A percentile compares a stretch with the other conserved stretches of the same genome.
phyloP scores from a whole-genome alignment of 768 basidiomycete species.

The Termitomyces sp. region DNA sequence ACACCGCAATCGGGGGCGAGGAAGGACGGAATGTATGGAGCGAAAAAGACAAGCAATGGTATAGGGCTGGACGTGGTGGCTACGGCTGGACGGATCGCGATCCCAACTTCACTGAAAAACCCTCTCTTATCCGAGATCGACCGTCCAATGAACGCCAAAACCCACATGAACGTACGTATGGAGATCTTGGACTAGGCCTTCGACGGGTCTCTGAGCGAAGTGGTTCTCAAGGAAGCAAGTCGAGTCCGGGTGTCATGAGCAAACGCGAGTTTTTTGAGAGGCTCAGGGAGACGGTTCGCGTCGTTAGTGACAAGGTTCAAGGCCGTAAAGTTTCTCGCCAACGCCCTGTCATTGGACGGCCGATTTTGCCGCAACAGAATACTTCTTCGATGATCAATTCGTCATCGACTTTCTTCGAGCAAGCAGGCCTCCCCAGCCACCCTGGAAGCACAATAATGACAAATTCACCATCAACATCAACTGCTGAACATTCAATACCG shows the following conservation, averaged over 20 bases:
- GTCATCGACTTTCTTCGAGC: slow-evolving; percentile 39
- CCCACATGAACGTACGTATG: slow-evolving; percentile 21
- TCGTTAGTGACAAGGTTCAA: slow-evolving; percentile 58
- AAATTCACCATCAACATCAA: slow-evolving; percentile 64
- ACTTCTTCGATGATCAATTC: slow-evolving; percentile 25
- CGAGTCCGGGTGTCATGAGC: slow-evolving; percentile 57
- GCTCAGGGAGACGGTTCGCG: slow-evolving; percentile 60
- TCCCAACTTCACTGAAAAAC: slow-evolving; percentile 13
- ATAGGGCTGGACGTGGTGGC: slow-evolving; percentile 41
- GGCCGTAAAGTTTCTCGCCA: slow-evolving; percentile 30
- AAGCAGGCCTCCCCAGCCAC: slow-evolving; percentile 32
- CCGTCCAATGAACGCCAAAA: slow-evolving; percentile 13
- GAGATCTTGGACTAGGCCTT: slow-evolving; percentile 43
- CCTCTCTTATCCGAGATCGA: slow-evolving; percentile 8
- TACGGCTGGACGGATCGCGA: slow-evolving; percentile 17
- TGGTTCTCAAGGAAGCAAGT: slow-evolving; percentile 26
- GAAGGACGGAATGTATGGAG: slow-evolving; percentile 57
- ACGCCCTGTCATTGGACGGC: slow-evolving; percentile 58
- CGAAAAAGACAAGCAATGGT: slow-evolving; percentile 67
- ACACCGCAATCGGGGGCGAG: slow-evolving; percentile 57
- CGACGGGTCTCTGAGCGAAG: slow-evolving; percentile 46
- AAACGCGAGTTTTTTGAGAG: slow-evolving; percentile 68
- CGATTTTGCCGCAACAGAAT: slow-evolving; percentile 34
- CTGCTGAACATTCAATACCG: slow-evolving; percentile 62
- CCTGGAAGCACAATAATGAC: slow-evolving; percentile 48